These are phyloP conservation scores for Sicyos baderoa DNA, from an alignment of 306 rosid species.

Conservation along the genomic window DNA sequence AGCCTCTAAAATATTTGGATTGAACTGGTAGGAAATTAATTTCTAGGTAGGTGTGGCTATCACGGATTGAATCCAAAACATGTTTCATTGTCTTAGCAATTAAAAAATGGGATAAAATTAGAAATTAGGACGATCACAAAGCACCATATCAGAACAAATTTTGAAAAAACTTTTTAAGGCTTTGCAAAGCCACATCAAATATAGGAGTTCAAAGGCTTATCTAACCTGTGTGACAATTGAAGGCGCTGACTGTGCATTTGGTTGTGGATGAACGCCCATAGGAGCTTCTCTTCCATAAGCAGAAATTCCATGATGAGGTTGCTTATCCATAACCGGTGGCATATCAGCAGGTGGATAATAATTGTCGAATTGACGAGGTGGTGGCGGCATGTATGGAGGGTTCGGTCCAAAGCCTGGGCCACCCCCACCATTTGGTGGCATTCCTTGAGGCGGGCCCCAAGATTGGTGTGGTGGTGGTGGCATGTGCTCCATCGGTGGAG, in stretches of 20 bases:
- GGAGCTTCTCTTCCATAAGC: conserved; percentile 89
- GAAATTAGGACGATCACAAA: not conserved
- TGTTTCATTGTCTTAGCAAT: not conserved
- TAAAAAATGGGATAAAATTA: not conserved
- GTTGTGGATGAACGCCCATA: conserved; percentile 50
- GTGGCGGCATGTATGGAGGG: conserved; percentile 59
- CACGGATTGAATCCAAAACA: no score
- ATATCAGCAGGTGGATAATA: conserved; percentile 68
- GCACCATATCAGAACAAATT: conserved; percentile 6
- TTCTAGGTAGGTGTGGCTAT: no score
- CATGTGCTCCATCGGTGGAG: conserved; percentile 48
- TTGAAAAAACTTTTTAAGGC: no score
- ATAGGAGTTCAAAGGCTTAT: not conserved
- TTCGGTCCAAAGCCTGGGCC: conserved; percentile 79
- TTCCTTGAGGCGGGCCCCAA: conserved; percentile 89
- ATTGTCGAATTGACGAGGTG: conserved; percentile 67
- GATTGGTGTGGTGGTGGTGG: conserved; percentile 79
- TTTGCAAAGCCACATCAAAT: no score
- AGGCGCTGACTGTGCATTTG: conserved; percentile 72
- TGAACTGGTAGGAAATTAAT: no score
- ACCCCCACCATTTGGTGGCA: conserved; percentile 65
- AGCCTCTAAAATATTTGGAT: no score
- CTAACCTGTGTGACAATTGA: conserved; percentile 81
- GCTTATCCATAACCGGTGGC: conserved; percentile 74
- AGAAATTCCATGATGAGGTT: conserved; percentile 93